Base-by-base conservation (phyloP, 192 early-diverging fungal species). In the Diversispora epigaea region DNA sequence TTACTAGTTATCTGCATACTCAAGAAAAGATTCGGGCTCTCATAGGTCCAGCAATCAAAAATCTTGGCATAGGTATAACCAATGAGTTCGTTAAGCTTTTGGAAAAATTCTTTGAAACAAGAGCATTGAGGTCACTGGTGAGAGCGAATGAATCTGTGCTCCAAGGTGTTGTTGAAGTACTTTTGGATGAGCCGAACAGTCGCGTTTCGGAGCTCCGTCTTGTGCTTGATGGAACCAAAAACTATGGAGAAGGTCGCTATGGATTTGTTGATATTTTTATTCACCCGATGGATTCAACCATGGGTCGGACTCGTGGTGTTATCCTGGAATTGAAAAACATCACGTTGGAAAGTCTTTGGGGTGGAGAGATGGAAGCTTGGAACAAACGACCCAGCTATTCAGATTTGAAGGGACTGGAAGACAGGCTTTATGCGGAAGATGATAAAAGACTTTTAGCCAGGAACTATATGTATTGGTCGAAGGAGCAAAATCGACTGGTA, bases 391-490 rank as follows among this genome's bases (percentile, higher is more conserved):
- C 61, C 47, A 65, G 21, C 68, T 76, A 64, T 66, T 52, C 68
- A 67, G 76, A 77, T 19, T 44, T 72, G 67, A 43, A 80, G 66
- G 56, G 44, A 52, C 64, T 80, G 69, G 32, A 55, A 67, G 67
- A 62, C 12, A 19, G 40, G 39, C 63, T 80, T 70, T n/a, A 15
- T 25, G 41, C 61, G 70, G 76, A 80, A 74, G 45, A 71, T 49
- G 76, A 64, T 40, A 22, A 47, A 25, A 57, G 12, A 25, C 54
- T 80, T 54, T 70, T 77, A 55, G 54, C 62, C 52, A 80, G 79
- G 67, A 77, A 80, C 40, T 80, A 80, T 67, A 68, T 72, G 72
- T 69, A 77, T 77, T 80, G 75, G 68, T 80, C 71, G 61, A 62
- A 80, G 64, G 71, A 58, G 50, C 45, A 68, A 67, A 21, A 65